These are phyloP conservation scores for Suillus plorans DNA, from an alignment of 768 basidiomycete genomes.

Conservation along the genomic window DNA sequence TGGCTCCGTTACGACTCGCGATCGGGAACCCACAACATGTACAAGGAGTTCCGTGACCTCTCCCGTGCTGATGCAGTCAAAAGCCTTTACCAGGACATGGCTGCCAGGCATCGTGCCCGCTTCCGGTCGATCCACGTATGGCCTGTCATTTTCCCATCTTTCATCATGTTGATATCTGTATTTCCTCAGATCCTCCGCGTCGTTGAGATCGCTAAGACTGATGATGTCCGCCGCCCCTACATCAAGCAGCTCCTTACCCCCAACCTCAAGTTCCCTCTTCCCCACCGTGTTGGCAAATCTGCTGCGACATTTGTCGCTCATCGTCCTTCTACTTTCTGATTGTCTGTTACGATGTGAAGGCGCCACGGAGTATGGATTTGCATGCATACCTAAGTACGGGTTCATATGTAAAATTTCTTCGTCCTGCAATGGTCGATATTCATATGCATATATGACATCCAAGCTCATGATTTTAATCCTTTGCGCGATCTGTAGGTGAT, in stretches of 20 bases:
- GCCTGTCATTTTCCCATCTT: constrained; percentile 11
- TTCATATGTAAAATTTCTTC: constrained; percentile 3
- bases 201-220: constrained; percentile 90
- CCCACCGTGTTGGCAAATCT: constrained; percentile 79
- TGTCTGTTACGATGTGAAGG: background rate
- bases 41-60: constrained; percentile 99
- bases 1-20: constrained; percentile 99
- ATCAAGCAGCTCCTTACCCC: constrained; percentile 95
- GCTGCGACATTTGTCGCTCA: constrained; percentile 79
- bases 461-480: background rate
- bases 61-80: constrained; percentile 93
- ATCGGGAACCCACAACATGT: constrained; percentile 99
- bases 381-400: background rate
- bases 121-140: constrained; percentile 97
- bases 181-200: constrained; percentile 88
- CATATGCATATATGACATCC: constrained; percentile 2
- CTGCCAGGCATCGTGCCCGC: constrained; percentile 97
- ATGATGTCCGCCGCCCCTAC: constrained; percentile 93
- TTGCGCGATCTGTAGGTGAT: background rate
- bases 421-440: constrained; percentile 7
- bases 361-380: background rate
- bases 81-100: constrained; percentile 99
- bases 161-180: background rate
- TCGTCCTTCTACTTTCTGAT: constrained; percentile 73
- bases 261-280: constrained; percentile 94